Conservation (phyloP, 2,329 filamentous ascomycete genomes). For the Hypomyces rosellus region DNA sequence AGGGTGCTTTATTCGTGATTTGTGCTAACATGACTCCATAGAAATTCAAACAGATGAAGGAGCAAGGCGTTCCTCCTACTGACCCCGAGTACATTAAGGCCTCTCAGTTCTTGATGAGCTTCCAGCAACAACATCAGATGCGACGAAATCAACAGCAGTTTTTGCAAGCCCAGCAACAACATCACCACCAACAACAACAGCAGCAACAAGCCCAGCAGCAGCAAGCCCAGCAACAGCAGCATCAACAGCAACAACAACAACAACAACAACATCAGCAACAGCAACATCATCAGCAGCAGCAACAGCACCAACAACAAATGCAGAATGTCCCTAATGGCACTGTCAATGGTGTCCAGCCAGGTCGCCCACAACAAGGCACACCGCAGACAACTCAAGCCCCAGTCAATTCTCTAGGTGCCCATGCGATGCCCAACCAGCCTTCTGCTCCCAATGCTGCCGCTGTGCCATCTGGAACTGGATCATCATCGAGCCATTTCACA, state of each 20-base stretch:
- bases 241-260: not conserved
- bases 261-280: constrained; percentile 24
- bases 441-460: constrained; percentile 28
- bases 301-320: constrained; percentile 34
- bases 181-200: constrained; percentile 44
- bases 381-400: constrained; percentile 26
- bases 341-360: constrained; percentile 43
- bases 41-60: constrained; percentile 88
- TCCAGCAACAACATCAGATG: constrained; percentile 61
- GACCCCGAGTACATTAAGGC: constrained; percentile 87
- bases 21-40: constrained; percentile 29
- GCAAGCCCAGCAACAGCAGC: constrained; percentile 36
- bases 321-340: constrained; percentile 51
- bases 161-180: constrained; percentile 32
- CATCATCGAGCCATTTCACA: constrained; percentile 57
- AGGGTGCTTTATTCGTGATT: not conserved
- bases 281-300: constrained; percentile 39
- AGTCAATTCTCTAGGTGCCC: constrained; percentile 30
- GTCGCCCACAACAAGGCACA: constrained; percentile 32
- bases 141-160: constrained; percentile 41
- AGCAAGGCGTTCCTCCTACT: constrained; percentile 68
- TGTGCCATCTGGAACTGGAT: constrained; percentile 21
- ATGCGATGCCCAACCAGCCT: constrained; percentile 30
- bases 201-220: not conserved
- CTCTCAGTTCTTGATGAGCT: constrained; percentile 64